Evolutionary conservation across 352 stramenopile genomes (phyloP), one percentile per base, ranked within the genome.

Genomic region (Hyaloperonospora brassicae): DNA sequence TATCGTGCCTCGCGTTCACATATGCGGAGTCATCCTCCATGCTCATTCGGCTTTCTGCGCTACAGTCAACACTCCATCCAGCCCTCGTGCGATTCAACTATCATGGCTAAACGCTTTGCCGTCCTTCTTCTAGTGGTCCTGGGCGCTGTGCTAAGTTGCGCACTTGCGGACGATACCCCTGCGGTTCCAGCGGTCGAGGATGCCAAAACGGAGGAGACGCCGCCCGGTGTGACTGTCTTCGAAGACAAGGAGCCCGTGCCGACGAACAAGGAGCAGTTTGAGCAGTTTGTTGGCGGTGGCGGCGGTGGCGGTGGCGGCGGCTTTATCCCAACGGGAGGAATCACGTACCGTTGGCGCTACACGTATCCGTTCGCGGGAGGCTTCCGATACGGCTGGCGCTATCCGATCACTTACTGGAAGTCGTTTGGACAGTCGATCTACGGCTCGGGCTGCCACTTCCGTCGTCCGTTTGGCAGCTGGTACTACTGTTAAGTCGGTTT

Each of bases 371-470:
- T 43, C 35, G 6, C 2, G 36, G 61, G 62, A 31, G 52, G 68
- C 22, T 57, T 55, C 30, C 53, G 62, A 46, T 74, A 69, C 22
- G 67, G 64, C 47, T 79, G 61, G 61, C 61, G 64, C 55, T 79
- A 79, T 52, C 67, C 70, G 43, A 24, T 74, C 7, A 23, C 39
- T 22, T 79, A 65, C 50, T 79, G 67, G 67, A 66, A 74, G 58
- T 31, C 21, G 4, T 70, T 59, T 22, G 70, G 67, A 10, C 64
- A 54, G 38, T 36, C 35, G 10, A 49, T 72, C 47, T 79, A 66
- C 58, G 67, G 64, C 2, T 41, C 42, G 24, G 47, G 9, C 34
- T 79, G 67, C 40, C 0, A n/a, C 13, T 79, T 66, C 35, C 57
- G 55, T n/a, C 66, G 57, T 21, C 22, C 55, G 17, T 69, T n/a